Conservation (phyloP, 768 basidiomycete species). For the Strobilomyces dryophilus region DNA sequence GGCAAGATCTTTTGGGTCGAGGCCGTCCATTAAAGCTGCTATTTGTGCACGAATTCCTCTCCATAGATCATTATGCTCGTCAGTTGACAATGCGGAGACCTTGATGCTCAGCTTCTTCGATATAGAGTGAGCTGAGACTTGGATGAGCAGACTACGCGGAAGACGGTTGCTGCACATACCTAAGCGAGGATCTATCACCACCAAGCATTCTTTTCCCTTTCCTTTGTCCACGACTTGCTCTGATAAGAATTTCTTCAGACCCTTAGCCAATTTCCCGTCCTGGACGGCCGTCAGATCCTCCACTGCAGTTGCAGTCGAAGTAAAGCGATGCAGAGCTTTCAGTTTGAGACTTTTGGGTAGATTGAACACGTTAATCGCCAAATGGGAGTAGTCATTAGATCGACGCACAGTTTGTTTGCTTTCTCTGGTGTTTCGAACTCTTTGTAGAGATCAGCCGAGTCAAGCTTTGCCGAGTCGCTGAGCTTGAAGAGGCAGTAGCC, state of each 20-base stretch:
- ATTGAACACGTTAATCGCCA: constrained; percentile 7
- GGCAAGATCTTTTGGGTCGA: constrained; percentile 90
- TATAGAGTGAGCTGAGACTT: constrained; percentile 67
- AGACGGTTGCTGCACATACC: constrained; percentile 48
- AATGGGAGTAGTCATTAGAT: constrained; percentile 8
- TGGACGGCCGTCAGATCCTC: constrained; percentile 94
- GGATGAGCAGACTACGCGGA: constrained; percentile 4
- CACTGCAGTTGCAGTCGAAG: constrained; percentile 92
- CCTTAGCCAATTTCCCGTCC: constrained; percentile 89
- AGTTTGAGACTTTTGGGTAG: constrained; percentile 71
- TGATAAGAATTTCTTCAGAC: constrained; percentile 88
- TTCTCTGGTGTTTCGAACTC: constrained; percentile 91
- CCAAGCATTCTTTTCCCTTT: constrained; percentile 79
- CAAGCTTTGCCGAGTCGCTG: constrained; percentile 81
- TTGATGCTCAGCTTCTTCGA: constrained; percentile 92
- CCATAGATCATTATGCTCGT: constrained; percentile 79
- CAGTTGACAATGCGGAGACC: constrained; percentile 58
- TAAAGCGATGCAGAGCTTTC: constrained; percentile 94
- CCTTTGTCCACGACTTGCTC: constrained; percentile 85
- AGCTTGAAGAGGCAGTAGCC: constrained; percentile 99
- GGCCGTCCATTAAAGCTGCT: constrained; percentile 78
- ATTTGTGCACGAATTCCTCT: constrained; percentile 93
- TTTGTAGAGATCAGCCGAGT: constrained; percentile 81
- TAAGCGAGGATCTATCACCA: constrained; percentile 88
- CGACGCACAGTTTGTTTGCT: constrained; percentile 85